These are phyloP conservation scores for Tillandsia leiboldiana DNA, from an alignment of 176 grass and related monocot genomes.

Conservation along the genomic window DNA sequence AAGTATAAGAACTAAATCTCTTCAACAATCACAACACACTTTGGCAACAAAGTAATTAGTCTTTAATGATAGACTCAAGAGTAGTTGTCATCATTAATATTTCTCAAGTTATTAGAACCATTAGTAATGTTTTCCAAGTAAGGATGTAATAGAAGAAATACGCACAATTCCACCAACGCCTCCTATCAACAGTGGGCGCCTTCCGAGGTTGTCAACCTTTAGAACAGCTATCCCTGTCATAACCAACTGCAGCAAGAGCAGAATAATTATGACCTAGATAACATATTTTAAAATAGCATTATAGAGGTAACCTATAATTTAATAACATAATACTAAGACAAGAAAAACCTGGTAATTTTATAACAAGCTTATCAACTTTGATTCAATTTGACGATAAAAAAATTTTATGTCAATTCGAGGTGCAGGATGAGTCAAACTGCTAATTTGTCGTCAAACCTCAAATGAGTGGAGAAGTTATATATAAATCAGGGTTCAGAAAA, in stretches of 20 bases:
- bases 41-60: neutral
- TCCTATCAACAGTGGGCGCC: slow-evolving; percentile 81
- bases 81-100: no score
- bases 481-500: neutral
- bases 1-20: neutral
- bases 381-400: no score
- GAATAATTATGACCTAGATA: slow-evolving; percentile 13
- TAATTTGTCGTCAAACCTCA: neutral
- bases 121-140: neutral
- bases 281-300: no score
- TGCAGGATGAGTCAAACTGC: neutral
- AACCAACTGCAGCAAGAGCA: slow-evolving; percentile 42
- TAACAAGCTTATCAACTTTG: no score
- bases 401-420: no score
- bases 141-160: slow-evolving; percentile 9
- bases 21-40: neutral
- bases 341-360: no score
- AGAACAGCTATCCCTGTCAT: slow-evolving; percentile 84
- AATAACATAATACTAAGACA: no score
- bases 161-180: slow-evolving; percentile 86
- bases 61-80: no score
- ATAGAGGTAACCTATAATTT: no score
- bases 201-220: slow-evolving; percentile 76
- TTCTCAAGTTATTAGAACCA: no score
- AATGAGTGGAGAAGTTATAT: neutral